Evolutionary conservation across 148 eudicot species (phyloP), one percentile per base, ranked within the genome.

Genomic region (Amaranthus palmeri): DNA sequence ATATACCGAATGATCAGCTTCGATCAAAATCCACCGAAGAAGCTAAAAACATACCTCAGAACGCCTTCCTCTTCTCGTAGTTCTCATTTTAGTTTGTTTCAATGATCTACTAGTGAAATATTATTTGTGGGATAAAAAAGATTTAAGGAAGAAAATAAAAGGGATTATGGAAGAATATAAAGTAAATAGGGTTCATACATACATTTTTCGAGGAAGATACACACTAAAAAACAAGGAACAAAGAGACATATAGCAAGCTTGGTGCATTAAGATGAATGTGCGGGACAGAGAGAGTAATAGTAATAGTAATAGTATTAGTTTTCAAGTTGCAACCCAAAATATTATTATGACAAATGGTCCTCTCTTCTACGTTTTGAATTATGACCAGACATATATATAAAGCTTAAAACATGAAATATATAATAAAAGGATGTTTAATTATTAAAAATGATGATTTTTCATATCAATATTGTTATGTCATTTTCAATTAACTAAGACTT

Each of bases 11-110:
- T 25, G 36, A 25, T 25, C 1, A 25, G 36, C 36, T 25, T 25
- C 36, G 36, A 6, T 54, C 7, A 4, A 41, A 7, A 53, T 3
- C 55, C 5, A 63, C 3, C 2, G 4, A 8, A 14, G 15, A 14
- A 45, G 45, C 9, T 6, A 73, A 53, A 11, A 57, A 55, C 76
- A 54, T 83, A 91, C 97, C 93, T 91, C 93, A 17, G 93, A 80
- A 6, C 86, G 86, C 62, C 79, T 86, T 62, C 77, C 86, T 69
- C 86, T 82, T 71, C 86, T 77, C 36, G 36, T 25, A 41, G 87
- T 62, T 74, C 79, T 89, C 97, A 91, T 87, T 54, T 25, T 72
- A 51, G 43, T 44, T 0, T 4, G 13, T 13, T 15, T n/a, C 67
- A 25, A 25, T 25, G 50, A 7, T 25, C 49, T 45, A 15, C 12